Base-by-base conservation (phyloP, 106 monocot genomes). In the Allium sativum region DNA sequence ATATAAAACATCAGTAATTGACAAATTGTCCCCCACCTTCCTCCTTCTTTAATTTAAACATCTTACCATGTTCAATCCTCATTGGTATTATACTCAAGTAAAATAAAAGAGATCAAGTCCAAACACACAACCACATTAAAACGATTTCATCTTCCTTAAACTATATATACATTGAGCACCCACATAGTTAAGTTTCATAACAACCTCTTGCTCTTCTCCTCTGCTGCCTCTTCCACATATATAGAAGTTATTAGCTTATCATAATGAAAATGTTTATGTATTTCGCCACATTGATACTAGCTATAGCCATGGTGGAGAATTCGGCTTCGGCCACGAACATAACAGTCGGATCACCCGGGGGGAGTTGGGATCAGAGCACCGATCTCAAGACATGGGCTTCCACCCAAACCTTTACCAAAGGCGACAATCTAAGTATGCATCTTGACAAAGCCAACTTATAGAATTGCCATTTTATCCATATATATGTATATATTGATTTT, bases 341-440 rank as follows among this genome's bases (percentile, higher is more conserved):
- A 59, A 72, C 62, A 15, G 76, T 76, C 9, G 76, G 70, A 1
- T 8, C 45, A 7, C 71, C 71, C 0, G 47, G 56, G n/a, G 41
- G 53, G 0, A 44, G 54, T 6, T 81, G 81, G 76, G 46, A 64
- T 21, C 67, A 67, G 11, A 8, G 7, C 14, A 64, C 63, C 31
- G 52, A 73, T 19, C 59, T 68, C 40, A 12, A 47, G 1, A 6
- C 40, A 2, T 81, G 81, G 81, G 59, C 64, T 59, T 18, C 61
- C 11, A 21, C 40, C 51, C 71, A 64, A 42, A 65, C 54, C 19
- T 81, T 81, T 53, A 19, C 46, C 15, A 3, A 43, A 14, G 81
- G 76, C 8, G 81, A 81, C 59, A 59, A 62, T 11, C 43, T 80
- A 1, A 40, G 76, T 76, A 64, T 65, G 74, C 48, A 54, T 9